Conservation (phyloP, 139 green algal species). For the Klebsormidium nitens region DNA sequence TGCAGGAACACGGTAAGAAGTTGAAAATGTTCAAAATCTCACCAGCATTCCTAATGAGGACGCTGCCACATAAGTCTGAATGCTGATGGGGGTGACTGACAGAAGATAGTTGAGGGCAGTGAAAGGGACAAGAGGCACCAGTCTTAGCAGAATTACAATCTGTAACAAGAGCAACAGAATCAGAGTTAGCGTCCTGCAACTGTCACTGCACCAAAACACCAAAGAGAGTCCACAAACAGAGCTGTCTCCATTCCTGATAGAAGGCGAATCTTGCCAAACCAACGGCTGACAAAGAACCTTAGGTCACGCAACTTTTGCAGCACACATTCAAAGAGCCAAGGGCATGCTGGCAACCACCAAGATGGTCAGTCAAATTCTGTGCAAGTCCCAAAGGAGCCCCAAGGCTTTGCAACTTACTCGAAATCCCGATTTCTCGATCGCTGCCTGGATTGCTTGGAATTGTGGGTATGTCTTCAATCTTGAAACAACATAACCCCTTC, state of each 20-base stretch:
- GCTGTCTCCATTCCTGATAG: too few species aligned
- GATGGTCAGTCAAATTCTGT: too few species aligned
- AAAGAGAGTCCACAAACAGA: neutral
- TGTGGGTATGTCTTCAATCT: constrained; percentile 31
- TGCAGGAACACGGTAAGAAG: neutral
- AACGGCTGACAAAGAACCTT: too few species aligned
- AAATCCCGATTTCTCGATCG: constrained; percentile 34
- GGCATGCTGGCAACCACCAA: too few species aligned
- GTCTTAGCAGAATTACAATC: constrained; percentile 34
- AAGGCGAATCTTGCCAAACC: too few species aligned
- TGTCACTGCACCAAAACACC: neutral
- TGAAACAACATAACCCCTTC: constrained; percentile 11
- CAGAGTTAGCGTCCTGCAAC: too few species aligned
- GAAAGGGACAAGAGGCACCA: constrained; percentile 36
- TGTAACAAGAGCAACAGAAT: too few species aligned
- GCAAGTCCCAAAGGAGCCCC: neutral
- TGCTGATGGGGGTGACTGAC: constrained; percentile 30
- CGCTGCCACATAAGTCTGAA: constrained; percentile 23
- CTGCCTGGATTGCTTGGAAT: constrained; percentile 21
- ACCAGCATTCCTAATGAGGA: constrained; percentile 39
- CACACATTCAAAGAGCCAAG: neutral
- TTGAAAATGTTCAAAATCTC: neutral
- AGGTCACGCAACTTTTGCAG: neutral
- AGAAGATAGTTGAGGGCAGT: constrained; percentile 34
- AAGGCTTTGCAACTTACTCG: too few species aligned